Percentiles rank a stretch among this genome's conserved stretches.
These are phyloP conservation scores for Heterobasidion irregulare DNA, from an alignment of 1,284 basidiomycete species.

Conservation along the genomic window DNA sequence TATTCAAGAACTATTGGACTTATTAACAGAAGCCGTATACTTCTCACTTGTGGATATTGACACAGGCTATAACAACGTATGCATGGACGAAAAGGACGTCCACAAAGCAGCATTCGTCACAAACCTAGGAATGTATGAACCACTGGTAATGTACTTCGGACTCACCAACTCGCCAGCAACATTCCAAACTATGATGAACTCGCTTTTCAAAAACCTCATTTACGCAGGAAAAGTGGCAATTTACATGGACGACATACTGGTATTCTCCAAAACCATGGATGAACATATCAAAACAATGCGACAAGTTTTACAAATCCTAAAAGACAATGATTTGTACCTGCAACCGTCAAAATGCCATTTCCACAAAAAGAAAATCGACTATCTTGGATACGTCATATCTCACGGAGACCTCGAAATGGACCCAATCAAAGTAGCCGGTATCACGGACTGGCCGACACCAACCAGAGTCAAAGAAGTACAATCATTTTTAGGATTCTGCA, in stretches of 20 bases:
- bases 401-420: not conserved
- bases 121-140: not conserved
- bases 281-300: not conserved
- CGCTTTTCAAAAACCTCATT: not conserved
- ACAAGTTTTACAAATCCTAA: not conserved
- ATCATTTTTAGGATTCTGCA: not conserved
- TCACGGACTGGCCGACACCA: not conserved
- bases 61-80: not conserved
- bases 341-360: not conserved
- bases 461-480: not conserved
- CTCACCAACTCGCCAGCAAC: not conserved
- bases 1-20: constrained; percentile 2
- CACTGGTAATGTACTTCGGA: not conserved
- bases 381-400: not conserved
- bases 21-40: too few relatives aligned
- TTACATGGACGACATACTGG: not conserved
- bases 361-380: not conserved
- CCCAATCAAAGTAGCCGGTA: not conserved
- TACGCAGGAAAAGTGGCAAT: not conserved
- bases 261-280: not conserved
- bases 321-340: not conserved
- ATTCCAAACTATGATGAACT: not conserved
- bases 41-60: constrained; percentile 12
- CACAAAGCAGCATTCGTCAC: not conserved
- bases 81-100: too few relatives aligned